A percentile compares a stretch with the other conserved stretches of the same genome.
Evolutionary conservation across 768 basidiomycete species (phyloP).

Genomic region (Auricularia auricula-judae): DNA sequence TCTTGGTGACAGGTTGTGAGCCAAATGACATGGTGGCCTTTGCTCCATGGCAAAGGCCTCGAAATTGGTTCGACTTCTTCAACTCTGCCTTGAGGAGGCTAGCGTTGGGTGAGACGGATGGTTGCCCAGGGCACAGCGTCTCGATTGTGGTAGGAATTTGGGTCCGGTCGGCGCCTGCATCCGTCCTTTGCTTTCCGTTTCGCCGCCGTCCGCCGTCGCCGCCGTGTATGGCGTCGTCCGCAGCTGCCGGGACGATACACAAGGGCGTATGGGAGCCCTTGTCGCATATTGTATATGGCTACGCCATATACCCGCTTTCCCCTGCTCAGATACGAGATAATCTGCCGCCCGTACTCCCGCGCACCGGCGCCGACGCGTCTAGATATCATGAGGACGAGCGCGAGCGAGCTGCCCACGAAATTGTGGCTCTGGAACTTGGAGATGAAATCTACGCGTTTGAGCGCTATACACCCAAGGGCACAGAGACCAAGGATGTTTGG

Average conservation of each 20-base stretch:
- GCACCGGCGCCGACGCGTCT: constrained; percentile 7
- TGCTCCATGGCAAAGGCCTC: too few species aligned
- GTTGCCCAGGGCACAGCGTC: too few species aligned
- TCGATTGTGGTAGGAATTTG: background rate
- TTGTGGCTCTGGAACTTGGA: constrained; percentile 83
- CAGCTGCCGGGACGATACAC: background rate
- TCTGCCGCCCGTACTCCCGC: constrained; percentile 9
- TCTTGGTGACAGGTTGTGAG: too few species aligned
- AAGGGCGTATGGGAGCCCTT: constrained; percentile 50
- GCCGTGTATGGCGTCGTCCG: constrained; percentile 1
- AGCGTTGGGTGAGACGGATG: too few species aligned
- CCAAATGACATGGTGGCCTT: too few species aligned
- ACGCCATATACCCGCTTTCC: constrained; percentile 75
- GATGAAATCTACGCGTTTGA: constrained; percentile 98
- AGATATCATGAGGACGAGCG: constrained; percentile 5
- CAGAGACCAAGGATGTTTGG: constrained; percentile 76
- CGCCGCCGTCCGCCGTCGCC: background rate
- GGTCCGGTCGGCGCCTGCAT: background rate
- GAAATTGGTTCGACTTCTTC: too few species aligned
- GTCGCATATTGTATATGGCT: constrained; percentile 76
- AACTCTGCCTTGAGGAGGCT: too few species aligned
- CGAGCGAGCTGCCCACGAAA: constrained; percentile 1
- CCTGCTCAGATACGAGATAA: constrained; percentile 37
- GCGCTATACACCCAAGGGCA: constrained; percentile 63
- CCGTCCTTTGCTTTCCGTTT: background rate